These are phyloP conservation scores for Ustilago trichophora DNA, from an alignment of 1,284 basidiomycete genomes.

Conservation along the genomic window DNA sequence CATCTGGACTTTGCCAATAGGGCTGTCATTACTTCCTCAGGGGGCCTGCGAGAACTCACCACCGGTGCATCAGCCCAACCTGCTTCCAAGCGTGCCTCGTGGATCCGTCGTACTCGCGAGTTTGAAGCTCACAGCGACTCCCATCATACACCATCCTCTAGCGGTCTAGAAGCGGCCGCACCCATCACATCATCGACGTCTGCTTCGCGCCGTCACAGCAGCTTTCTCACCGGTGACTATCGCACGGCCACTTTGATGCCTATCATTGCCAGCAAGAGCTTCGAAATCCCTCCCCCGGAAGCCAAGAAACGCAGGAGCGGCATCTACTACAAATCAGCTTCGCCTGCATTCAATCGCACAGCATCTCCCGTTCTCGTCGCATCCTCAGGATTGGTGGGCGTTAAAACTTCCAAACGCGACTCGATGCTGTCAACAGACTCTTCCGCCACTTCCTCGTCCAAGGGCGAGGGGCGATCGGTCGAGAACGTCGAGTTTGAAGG, in stretches of 20 bases:
- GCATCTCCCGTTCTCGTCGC: background rate
- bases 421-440: slow-evolving; percentile 43
- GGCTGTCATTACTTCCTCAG: background rate
- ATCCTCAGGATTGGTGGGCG: background rate
- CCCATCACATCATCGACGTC: slow-evolving; percentile 2
- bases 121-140: slow-evolving; percentile 38
- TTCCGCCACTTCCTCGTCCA: slow-evolving; percentile 33
- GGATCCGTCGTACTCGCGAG: slow-evolving; percentile 25
- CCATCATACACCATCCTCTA: slow-evolving; percentile 5
- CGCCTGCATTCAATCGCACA: no score
- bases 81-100: slow-evolving; percentile 38
- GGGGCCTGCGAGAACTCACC: slow-evolving; percentile 31
- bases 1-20: slow-evolving; percentile 3
- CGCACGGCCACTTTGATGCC: slow-evolving; percentile 22
- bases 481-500: slow-evolving; percentile 39
- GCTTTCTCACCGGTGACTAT: slow-evolving; percentile 33
- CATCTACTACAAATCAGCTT: no score
- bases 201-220: slow-evolving; percentile 43
- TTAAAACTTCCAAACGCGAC: slow-evolving; percentile 13
- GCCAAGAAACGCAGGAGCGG: background rate
- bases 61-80: slow-evolving; percentile 38
- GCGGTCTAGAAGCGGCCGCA: slow-evolving; percentile 13
- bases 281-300: slow-evolving; percentile 1
- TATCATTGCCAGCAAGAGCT: slow-evolving; percentile 33
- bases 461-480: slow-evolving; percentile 15